Evolutionary conservation across 2,329 filamentous ascomycete species (phyloP).

Genomic region (Calonectria multiphialidica): DNA sequence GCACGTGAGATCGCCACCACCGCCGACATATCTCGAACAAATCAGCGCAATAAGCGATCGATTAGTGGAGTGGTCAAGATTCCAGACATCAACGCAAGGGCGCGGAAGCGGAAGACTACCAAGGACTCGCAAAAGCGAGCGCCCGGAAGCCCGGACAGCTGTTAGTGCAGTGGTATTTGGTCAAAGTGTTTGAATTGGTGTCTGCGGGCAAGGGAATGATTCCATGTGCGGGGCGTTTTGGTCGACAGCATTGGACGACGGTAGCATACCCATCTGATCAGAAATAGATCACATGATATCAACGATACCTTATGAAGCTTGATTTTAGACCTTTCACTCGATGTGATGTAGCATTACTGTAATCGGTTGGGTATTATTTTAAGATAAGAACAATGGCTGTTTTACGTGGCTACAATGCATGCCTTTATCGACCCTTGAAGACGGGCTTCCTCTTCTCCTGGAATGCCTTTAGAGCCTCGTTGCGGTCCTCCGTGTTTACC

Average conservation of each 20-base stretch:
- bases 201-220: not conserved
- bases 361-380: not conserved
- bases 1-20: not conserved
- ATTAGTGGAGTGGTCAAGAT: not conserved
- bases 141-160: not conserved
- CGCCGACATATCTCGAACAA: not conserved
- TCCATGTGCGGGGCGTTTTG: constrained; percentile 25
- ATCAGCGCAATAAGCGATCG: not conserved
- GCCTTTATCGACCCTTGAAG: constrained; percentile 64
- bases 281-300: constrained; percentile 21
- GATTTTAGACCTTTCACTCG: not conserved
- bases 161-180: not conserved
- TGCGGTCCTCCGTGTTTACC: constrained; percentile 84
- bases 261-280: constrained; percentile 26
- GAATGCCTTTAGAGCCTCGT: constrained; percentile 91
- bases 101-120: not conserved
- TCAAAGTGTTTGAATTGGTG: not conserved
- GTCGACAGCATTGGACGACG: constrained; percentile 14
- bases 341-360: not conserved
- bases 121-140: not conserved
- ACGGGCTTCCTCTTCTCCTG: constrained; percentile 71
- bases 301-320: not conserved
- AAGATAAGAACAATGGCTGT: not conserved
- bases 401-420: not conserved
- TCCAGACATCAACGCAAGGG: not conserved